These are phyloP conservation scores for Anacardium occidentale DNA, from an alignment of 345 rosid genomes.

Conservation along the genomic window DNA sequence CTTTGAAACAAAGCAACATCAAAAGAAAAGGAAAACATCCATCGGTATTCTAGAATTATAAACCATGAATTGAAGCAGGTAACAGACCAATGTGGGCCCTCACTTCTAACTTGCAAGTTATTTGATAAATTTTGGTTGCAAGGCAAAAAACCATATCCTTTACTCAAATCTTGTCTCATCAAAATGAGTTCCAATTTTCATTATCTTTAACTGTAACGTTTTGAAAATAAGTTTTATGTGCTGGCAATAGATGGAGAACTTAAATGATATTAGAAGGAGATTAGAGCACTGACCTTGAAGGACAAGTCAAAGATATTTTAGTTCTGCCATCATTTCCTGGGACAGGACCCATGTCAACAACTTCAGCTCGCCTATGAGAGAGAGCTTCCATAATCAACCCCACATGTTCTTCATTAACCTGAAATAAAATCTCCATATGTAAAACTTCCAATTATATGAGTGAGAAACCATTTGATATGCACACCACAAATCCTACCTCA, in stretches of 20 bases:
- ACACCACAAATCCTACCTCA: conserved; percentile 46
- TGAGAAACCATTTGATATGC: conserved; percentile 7
- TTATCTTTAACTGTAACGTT: neutral
- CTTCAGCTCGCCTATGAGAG: conserved; percentile 85
- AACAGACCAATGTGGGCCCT: neutral
- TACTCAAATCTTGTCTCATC: neutral
- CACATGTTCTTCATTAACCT: conserved; percentile 91
- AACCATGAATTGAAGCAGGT: neutral
- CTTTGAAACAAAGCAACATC: neutral
- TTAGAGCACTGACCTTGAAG: conserved; percentile 67
- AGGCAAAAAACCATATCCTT: neutral
- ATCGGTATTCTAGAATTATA: neutral
- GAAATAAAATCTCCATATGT: conserved; percentile 15
- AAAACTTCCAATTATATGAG: conserved; percentile 14
- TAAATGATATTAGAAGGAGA: neutral
- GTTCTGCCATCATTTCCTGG: conserved; percentile 88
- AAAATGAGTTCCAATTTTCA: neutral
- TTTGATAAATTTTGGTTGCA: neutral
- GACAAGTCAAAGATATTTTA: conserved; percentile 82
- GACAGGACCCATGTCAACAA: conserved; percentile 92
- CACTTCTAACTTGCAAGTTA: neutral
- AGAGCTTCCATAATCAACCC: conserved; percentile 93
- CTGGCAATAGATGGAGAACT: neutral
- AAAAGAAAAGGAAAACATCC: neutral
- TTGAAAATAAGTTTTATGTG: neutral